phyloP scores from a whole-genome alignment of 192 early-diverging fungal species.

The Mortierella alpina region DNA sequence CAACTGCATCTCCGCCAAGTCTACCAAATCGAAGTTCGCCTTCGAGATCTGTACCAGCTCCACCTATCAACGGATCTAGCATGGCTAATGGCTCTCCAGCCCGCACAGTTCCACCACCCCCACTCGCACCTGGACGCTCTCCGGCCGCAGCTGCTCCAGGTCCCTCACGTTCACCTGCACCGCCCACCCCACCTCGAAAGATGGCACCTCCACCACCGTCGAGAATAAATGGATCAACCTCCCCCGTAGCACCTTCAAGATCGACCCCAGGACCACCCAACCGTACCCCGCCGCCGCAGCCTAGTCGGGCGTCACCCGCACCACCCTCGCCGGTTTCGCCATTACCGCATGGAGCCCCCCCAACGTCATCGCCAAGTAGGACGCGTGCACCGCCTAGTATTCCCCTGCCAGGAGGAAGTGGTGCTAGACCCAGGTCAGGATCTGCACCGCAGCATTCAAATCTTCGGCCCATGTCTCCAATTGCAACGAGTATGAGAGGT shows the following conservation, averaged over 20 bases:
- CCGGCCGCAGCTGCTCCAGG: constrained; percentile 22
- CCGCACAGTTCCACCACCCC: constrained; percentile 28
- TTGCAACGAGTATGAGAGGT: background rate
- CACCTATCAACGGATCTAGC: constrained; percentile 26
- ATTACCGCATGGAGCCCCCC: background rate
- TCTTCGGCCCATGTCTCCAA: constrained; percentile 18
- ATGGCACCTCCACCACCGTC: constrained; percentile 31
- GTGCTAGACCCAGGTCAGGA: constrained; percentile 28
- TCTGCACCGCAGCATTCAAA: constrained; percentile 34
- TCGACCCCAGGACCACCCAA: constrained; percentile 34
- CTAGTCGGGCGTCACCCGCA: constrained; percentile 23
- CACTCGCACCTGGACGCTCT: constrained; percentile 33
- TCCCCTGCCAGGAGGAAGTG: constrained; percentile 9
- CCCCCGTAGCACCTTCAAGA: constrained; percentile 23
- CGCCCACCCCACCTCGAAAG: constrained; percentile 27
- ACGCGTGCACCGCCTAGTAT: constrained; percentile 21
- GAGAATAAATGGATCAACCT: constrained; percentile 33
- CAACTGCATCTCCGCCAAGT: constrained; percentile 18
- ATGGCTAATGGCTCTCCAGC: constrained; percentile 15
- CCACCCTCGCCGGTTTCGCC: constrained; percentile 8
- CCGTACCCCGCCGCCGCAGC: constrained; percentile 32
- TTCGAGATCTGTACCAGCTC: constrained; percentile 32
- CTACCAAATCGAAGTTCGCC: constrained; percentile 31
- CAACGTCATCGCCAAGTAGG: constrained; percentile 24
- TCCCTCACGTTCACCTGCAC: constrained; percentile 23